Conservation (phyloP, 176 grass and related monocot species). For the Bolboschoenus planiculmis region DNA sequence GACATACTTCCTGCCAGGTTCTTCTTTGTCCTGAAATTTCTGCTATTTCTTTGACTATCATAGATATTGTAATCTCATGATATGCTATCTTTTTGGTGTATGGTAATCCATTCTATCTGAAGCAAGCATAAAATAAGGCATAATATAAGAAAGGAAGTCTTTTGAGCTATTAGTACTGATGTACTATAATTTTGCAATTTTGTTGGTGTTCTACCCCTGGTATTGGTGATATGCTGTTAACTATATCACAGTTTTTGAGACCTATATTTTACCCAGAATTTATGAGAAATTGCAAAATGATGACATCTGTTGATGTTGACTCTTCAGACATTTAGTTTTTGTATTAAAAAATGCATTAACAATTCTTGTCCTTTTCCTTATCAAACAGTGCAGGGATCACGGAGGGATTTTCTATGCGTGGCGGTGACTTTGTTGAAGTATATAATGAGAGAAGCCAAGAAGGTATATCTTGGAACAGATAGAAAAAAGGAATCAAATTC, state of each 20-base stretch:
- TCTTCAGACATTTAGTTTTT: neutral
- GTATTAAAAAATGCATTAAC: neutral
- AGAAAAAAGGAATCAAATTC: neutral
- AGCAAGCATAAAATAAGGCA: neutral
- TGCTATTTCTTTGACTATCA: neutral
- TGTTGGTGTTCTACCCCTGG: neutral
- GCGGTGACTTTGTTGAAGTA: constrained; percentile 96
- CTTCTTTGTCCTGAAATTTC: neutral
- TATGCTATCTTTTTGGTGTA: neutral
- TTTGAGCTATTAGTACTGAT: neutral
- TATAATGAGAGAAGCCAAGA: constrained; percentile 87
- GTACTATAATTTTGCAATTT: neutral
- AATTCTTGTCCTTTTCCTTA: neutral
- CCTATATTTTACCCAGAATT: too few relatives aligned
- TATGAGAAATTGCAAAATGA: neutral
- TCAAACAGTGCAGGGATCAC: constrained; percentile 75
- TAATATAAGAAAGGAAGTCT: neutral
- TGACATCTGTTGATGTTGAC: too few relatives aligned
- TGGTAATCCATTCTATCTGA: neutral
- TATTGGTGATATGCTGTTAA: constrained; percentile 4
- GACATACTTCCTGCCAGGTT: constrained; percentile 97
- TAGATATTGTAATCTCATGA: neutral
- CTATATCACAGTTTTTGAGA: too few relatives aligned
- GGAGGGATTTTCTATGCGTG: constrained; percentile 97
- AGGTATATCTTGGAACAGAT: constrained; percentile 42